Evolutionary conservation across 129 eudicot genomes (phyloP), one percentile per base, ranked within the genome.

Genomic region (Rutidosis leptorrhynchoides): DNA sequence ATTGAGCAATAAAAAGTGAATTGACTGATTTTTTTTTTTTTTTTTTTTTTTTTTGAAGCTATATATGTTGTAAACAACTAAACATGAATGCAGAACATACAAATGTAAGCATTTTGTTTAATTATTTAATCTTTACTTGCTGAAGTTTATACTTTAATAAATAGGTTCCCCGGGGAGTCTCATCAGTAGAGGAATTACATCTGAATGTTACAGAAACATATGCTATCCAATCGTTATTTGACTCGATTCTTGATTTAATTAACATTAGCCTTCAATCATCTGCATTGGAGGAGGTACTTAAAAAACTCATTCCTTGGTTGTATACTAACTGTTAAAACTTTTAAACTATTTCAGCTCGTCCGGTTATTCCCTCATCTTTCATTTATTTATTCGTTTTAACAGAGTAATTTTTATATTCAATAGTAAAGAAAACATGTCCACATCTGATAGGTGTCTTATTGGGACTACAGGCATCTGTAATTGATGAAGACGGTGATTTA

Each of bases 401-500:
- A 29, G 17, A 58, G 12, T 27, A 43, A 14, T 55, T 56, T 24
- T 28, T 59, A 42, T n/a, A 42, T 28, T 45, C 22, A 20, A 67
- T 49, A 33, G 7, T n/a, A 62, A 27, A 15, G 20, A 16, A 48
- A 35, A 12, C 52, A 24, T 76, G 1, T 78, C 68, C n/a, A 4
- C 35, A 52, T 73, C 62, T 58, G 45, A 22, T 70, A 70, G 78
- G 52, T 67, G 15, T 70, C 71, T n/a, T 63, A 65, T 68, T 69
- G 62, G 77, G 66, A 72, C 52, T 40, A 63, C 84, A 82, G 67
- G 32, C 58, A 37, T 61, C 59, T 35, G 68, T 62, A 37, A 67
- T 57, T 43, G 64, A 46, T 59, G 81, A 77, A 57, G 76, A 67
- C 55, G 21, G 56, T 68, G 67, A 71, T 58, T 82, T 81, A 69